A percentile compares a stretch with the other conserved stretches of the same genome.
Conservation (phyloP, 495 filamentous ascomycete species). For the Parathielavia hyrcaniae region DNA sequence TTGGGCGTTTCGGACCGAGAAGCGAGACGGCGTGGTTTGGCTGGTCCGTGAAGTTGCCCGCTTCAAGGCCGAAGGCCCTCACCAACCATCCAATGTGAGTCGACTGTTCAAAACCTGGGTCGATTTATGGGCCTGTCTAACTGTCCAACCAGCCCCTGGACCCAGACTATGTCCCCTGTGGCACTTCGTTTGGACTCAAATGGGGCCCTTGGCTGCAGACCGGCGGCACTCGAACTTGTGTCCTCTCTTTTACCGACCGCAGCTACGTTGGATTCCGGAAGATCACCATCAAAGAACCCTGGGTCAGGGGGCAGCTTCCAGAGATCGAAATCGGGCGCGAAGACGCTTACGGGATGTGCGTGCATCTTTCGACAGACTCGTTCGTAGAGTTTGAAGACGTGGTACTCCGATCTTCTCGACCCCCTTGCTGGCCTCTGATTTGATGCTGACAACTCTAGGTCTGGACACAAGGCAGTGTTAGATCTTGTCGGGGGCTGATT, state of each 20-base stretch:
- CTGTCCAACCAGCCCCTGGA: slow-evolving; percentile 24
- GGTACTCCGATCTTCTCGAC: slow-evolving; percentile 22
- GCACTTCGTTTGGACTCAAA: slow-evolving; percentile 42
- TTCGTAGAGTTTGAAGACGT: slow-evolving; percentile 45
- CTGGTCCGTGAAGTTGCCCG: slow-evolving; percentile 38
- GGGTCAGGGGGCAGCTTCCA: slow-evolving; percentile 23
- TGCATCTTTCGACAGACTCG: slow-evolving; percentile 39
- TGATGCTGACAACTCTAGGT: slow-evolving; percentile 30
- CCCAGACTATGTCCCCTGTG: slow-evolving; percentile 36
- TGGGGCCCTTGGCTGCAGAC: slow-evolving; percentile 41
- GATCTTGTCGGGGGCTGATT: slow-evolving; percentile 39
- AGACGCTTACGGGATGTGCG: slow-evolving; percentile 37
- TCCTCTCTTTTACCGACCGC: slow-evolving; percentile 38
- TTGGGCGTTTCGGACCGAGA: neutral
- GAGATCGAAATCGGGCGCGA: slow-evolving; percentile 25
- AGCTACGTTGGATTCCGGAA: slow-evolving; percentile 44
- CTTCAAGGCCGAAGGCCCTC: slow-evolving; percentile 41
- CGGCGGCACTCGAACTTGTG: slow-evolving; percentile 27
- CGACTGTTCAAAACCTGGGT: neutral
- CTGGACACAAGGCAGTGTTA: slow-evolving; percentile 28
- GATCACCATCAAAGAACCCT: slow-evolving; percentile 29
- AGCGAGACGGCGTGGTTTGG: slow-evolving; percentile 34
- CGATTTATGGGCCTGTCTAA: neutral
- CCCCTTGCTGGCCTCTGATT: neutral
- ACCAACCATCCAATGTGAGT: slow-evolving; percentile 33